Evolutionary conservation across 2,329 filamentous ascomycete species (phyloP).

Genomic region (Ophiostoma pallidulum): DNA sequence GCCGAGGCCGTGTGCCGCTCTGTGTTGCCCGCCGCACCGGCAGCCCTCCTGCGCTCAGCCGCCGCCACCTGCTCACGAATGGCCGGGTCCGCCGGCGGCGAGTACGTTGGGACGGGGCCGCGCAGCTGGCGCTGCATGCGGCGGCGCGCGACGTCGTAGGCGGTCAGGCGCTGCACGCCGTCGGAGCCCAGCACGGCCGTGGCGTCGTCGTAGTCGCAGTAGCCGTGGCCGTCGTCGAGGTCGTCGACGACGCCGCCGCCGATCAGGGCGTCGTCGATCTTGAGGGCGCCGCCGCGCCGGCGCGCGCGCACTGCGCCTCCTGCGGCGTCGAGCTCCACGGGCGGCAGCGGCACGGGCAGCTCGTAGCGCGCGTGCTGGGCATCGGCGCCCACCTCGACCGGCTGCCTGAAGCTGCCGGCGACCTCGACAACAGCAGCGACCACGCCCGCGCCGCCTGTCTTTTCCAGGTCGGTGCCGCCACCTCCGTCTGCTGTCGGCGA

Average conservation of each 20-base stretch:
- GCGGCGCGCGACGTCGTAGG: slow-evolving; percentile 41
- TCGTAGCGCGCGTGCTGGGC: slow-evolving; percentile 43
- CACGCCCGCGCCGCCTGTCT: no score
- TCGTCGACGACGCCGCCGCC: background rate
- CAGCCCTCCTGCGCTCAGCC: no score
- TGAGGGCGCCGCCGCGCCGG: background rate
- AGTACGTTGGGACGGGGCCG: slow-evolving; percentile 40
- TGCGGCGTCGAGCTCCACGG: slow-evolving; percentile 40
- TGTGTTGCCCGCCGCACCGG: slow-evolving; percentile 15
- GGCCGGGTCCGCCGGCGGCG: slow-evolving; percentile 27
- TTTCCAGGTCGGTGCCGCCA: slow-evolving; percentile 14
- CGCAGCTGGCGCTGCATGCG: slow-evolving; percentile 44
- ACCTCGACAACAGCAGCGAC: slow-evolving; percentile 12
- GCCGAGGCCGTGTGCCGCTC: slow-evolving; percentile 19
- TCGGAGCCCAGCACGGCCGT: slow-evolving; percentile 32
- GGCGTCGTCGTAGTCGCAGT: slow-evolving; percentile 21
- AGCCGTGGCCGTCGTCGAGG: slow-evolving; percentile 1
- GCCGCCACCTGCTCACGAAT: slow-evolving; percentile 5
- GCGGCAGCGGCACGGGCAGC: slow-evolving; percentile 35
- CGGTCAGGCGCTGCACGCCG: slow-evolving; percentile 30
- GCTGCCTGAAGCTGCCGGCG: slow-evolving; percentile 25
- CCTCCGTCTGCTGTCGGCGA: background rate
- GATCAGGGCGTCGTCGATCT: background rate
- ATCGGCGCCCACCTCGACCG: slow-evolving; percentile 32
- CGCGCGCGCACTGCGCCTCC: slow-evolving; percentile 1